Evolutionary conservation across 1,284 basidiomycete genomes (phyloP), one percentile per base, ranked within the genome.

Genomic region (Phylloporus sp.): DNA sequence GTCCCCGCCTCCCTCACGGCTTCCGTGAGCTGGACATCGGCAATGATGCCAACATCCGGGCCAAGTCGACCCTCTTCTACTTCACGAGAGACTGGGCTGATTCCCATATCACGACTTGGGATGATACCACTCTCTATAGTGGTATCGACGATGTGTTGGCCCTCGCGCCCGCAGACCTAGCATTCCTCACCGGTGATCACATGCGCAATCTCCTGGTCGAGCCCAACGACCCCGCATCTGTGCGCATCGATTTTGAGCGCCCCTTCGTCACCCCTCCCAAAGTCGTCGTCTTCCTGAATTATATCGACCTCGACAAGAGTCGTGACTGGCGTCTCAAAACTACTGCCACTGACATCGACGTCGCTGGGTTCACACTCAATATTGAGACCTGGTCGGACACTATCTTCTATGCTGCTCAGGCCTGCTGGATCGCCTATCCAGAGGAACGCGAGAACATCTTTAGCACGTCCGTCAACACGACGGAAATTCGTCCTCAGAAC

Each of bases 371-470:
- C 53, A 72, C 60, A 11, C 67, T 72, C 29, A 54, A 63, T 8
- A 60, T 70, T 15, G 63, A 61, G 24, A 64, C 69, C 2, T 65
- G 62, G 69, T 57, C 44, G 12, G 53, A 64, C 29, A 73, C 69
- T 0, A 1, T 58, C 44, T 52, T 71, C 5, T 20, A 62, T 18
- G n/a, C 11, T 2, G 69, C 40, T 1, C 32, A 20, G 26, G 68
- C 65, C 5, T 60, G 67, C n/a, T 70, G 69, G 69, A 58, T 70
- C n/a, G 71, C 69, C 20, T 70, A 73, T 56, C 71, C 71, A 39
- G 71, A 72, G n/a, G 69, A 73, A 31, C 68, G 69, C 7, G 42
- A 61, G 17, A 59, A 68, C 40, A 70, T 70, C n/a, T 72, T 61
- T 24, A 64, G 59, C 34, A 65, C 55, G 1, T 62, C 67, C 6